phyloP scores from a whole-genome alignment of 2,329 filamentous ascomycete genomes.

The Microdochium trichocladiopsis region DNA sequence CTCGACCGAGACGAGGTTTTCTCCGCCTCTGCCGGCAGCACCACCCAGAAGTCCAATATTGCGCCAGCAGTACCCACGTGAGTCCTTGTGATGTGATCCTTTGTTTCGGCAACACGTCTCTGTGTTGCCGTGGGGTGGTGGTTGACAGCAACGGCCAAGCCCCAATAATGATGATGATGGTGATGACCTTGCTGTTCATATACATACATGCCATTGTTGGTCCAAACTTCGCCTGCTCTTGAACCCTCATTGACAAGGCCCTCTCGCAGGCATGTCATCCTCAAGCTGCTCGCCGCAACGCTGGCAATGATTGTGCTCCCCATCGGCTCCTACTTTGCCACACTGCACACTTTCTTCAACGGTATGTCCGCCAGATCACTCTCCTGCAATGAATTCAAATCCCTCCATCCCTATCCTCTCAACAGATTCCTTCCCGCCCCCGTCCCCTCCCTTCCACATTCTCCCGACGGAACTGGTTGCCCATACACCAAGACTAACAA shows the following conservation, averaged over 20 bases:
- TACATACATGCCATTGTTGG: too few relatives aligned
- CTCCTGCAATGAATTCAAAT: background rate
- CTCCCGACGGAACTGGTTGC: too few relatives aligned
- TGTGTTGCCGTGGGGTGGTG: too few relatives aligned
- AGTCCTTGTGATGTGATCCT: conserved; percentile 23
- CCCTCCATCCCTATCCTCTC: background rate
- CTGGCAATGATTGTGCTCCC: conserved; percentile 84
- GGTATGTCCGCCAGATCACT: conserved; percentile 42
- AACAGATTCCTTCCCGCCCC: background rate
- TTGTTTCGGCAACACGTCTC: background rate
- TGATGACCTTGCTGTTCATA: too few relatives aligned
- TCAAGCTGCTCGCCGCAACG: conserved; percentile 86
- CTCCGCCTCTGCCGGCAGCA: conserved; percentile 1
- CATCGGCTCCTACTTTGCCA: conserved; percentile 82
- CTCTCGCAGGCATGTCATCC: conserved; percentile 63
- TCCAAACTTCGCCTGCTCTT: too few relatives aligned
- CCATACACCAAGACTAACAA: too few relatives aligned
- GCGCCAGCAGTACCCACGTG: conserved; percentile 79
- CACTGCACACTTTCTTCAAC: conserved; percentile 67
- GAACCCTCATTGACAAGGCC: conserved; percentile 4
- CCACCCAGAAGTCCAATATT: conserved; percentile 58
- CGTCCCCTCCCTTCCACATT: background rate
- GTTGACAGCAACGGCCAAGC: too few relatives aligned
- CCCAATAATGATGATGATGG: background rate
- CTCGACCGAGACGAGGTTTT: conserved; percentile 51